Conservation (phyloP, 129 eudicot species). For the Chrysanthemum makinoi region DNA sequence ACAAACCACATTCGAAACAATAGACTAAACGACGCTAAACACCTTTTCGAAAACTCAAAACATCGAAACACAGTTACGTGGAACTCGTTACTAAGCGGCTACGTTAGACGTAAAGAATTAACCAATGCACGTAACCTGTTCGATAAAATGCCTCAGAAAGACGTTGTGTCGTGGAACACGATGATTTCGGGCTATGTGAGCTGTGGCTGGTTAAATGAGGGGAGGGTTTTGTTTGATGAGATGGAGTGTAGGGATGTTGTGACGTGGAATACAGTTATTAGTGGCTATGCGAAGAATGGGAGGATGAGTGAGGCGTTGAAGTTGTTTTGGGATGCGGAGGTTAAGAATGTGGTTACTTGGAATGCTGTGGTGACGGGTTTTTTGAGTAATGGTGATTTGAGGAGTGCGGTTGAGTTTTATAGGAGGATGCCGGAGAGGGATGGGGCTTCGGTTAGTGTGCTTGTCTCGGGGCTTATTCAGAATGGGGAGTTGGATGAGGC, state of each 20-base stretch:
- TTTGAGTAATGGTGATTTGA: slow-evolving; percentile 58
- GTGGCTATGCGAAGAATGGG: not conserved
- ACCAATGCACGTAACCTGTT: slow-evolving; percentile 21
- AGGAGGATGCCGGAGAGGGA: slow-evolving; percentile 57
- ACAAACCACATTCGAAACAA: too few species aligned
- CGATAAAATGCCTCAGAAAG: slow-evolving; percentile 45
- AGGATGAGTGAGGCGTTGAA: slow-evolving; percentile 5
- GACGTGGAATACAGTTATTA: slow-evolving; percentile 4
- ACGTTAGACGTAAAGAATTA: not conserved
- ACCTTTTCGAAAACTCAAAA: too few species aligned
- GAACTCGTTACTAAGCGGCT: slow-evolving; percentile 47
- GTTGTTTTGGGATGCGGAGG: slow-evolving; percentile 61
- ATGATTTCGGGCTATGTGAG: slow-evolving; percentile 6
- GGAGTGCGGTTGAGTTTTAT: slow-evolving; percentile 50
- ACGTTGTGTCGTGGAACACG: slow-evolving; percentile 37
- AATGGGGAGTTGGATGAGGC: slow-evolving; percentile 60
- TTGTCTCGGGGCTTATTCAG: slow-evolving; percentile 66
- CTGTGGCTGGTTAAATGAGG: not conserved
- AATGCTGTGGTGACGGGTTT: slow-evolving; percentile 67
- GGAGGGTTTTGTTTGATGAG: not conserved
- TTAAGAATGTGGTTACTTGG: slow-evolving; percentile 67
- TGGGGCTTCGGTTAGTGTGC: slow-evolving; percentile 58
- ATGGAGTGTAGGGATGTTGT: not conserved
- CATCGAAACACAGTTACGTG: slow-evolving; percentile 57
- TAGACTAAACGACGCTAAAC: too few species aligned